Evolutionary conservation across 2,329 filamentous ascomycete genomes (phyloP).

Genomic region (Sporothrix brunneoviolacea): DNA sequence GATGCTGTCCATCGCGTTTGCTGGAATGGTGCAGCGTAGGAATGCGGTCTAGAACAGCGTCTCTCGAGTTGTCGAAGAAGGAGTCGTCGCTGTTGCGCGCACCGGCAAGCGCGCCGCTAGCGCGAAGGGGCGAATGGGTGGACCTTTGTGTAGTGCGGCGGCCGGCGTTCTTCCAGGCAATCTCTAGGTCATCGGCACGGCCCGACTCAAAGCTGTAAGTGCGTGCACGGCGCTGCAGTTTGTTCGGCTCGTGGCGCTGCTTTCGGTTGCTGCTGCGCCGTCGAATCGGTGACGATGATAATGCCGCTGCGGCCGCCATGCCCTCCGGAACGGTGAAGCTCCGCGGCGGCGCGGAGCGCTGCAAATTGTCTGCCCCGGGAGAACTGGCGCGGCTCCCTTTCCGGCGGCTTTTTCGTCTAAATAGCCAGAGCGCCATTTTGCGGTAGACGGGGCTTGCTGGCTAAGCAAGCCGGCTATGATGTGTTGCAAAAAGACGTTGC

Average conservation of each 20-base stretch:
- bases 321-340: conserved; percentile 10
- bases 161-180: conserved; percentile 23
- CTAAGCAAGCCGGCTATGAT: background rate
- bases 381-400: conserved; percentile 48
- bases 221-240: conserved; percentile 42
- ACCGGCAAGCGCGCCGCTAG: conserved; percentile 10
- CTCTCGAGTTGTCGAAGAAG: background rate
- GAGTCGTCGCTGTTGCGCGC: background rate
- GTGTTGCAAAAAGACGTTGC: background rate
- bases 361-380: conserved; percentile 41
- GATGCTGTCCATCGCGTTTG: conserved; percentile 54
- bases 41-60: conserved; percentile 30
- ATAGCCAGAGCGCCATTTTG: conserved; percentile 75
- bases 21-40: conserved; percentile 51
- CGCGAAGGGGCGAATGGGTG: conserved; percentile 24
- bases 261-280: conserved; percentile 33
- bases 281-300: conserved; percentile 16
- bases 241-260: conserved; percentile 40
- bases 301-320: conserved; percentile 27
- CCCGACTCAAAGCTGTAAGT: conserved; percentile 58
- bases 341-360: conserved; percentile 25
- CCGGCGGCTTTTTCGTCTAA: conserved; percentile 66
- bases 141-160: conserved; percentile 17
- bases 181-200: conserved; percentile 46
- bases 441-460: background rate